Evolutionary conservation across 495 filamentous ascomycete genomes (phyloP).

Genomic region (Annulohypoxylon moriforme): DNA sequence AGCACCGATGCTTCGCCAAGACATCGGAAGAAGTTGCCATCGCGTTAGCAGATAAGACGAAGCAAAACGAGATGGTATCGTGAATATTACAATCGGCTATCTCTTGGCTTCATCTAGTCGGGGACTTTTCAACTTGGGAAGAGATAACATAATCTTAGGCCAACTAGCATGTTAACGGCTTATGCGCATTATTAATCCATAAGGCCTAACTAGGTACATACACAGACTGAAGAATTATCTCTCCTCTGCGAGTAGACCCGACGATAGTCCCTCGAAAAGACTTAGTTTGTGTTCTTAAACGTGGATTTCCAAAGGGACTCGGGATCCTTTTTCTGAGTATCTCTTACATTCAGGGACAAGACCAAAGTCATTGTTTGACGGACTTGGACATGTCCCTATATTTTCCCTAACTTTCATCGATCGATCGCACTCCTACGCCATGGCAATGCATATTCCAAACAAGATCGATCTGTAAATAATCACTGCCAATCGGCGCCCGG

Average conservation of each 20-base stretch:
- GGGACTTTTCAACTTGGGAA: not conserved
- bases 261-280: too few relatives aligned
- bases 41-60: not conserved
- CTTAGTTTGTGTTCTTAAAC: too few relatives aligned
- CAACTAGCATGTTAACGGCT: not conserved
- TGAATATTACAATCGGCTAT: not conserved
- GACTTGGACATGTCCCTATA: not conserved
- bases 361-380: not conserved
- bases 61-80: not conserved
- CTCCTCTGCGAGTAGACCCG: too few relatives aligned
- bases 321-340: not conserved
- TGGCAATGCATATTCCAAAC: not conserved
- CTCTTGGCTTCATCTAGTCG: not conserved
- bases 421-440: not conserved
- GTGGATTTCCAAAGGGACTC: too few relatives aligned
- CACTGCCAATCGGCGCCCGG: slow-evolving; percentile 9
- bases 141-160: not conserved
- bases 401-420: not conserved
- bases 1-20: not conserved
- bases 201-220: too few relatives aligned
- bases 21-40: not conserved
- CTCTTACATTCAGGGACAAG: slow-evolving; percentile 3
- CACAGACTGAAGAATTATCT: too few relatives aligned
- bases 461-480: not conserved
- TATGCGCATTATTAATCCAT: not conserved